These are phyloP conservation scores for Straminergon stramineum DNA, from an alignment of 225 moss, liverwort and hornwort species.

Conservation along the genomic window DNA sequence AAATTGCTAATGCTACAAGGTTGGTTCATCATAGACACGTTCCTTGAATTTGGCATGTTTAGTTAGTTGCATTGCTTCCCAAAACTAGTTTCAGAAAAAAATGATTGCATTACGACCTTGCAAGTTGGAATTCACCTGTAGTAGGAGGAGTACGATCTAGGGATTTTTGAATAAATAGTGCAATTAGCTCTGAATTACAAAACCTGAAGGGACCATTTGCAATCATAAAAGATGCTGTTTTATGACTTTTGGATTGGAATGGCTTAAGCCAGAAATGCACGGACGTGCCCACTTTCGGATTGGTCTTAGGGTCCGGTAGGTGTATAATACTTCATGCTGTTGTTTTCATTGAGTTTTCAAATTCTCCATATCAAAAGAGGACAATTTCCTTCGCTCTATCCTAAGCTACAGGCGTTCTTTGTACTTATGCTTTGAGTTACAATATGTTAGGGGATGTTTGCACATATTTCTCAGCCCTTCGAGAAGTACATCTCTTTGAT, in stretches of 20 bases:
- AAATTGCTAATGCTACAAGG: too few species aligned
- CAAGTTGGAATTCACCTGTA: too few species aligned
- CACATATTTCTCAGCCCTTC: slow-evolving; percentile 21
- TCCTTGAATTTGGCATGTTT: too few species aligned
- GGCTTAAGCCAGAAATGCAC: slow-evolving; percentile 20
- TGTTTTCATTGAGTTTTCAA: not conserved
- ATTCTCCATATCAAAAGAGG: not conserved
- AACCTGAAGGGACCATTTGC: not conserved
- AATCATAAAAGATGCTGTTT: not conserved
- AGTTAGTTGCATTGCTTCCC: too few species aligned
- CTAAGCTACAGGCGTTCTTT: not conserved
- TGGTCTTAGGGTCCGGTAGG: slow-evolving; percentile 5
- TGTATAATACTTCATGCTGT: not conserved
- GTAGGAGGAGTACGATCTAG: too few species aligned
- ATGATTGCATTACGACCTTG: too few species aligned
- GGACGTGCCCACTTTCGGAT: slow-evolving; percentile 13
- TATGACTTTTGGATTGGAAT: slow-evolving; percentile 1
- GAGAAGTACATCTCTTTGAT: slow-evolving; percentile 35
- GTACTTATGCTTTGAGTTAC: not conserved
- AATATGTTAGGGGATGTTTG: not conserved
- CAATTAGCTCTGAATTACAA: not conserved
- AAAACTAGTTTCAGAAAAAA: too few species aligned
- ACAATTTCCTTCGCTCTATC: not conserved
- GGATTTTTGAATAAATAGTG: not conserved
- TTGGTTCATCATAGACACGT: too few species aligned